Evolutionary conservation across 2,329 filamentous ascomycete species (phyloP).

Genomic region (Epichloe typhina): DNA sequence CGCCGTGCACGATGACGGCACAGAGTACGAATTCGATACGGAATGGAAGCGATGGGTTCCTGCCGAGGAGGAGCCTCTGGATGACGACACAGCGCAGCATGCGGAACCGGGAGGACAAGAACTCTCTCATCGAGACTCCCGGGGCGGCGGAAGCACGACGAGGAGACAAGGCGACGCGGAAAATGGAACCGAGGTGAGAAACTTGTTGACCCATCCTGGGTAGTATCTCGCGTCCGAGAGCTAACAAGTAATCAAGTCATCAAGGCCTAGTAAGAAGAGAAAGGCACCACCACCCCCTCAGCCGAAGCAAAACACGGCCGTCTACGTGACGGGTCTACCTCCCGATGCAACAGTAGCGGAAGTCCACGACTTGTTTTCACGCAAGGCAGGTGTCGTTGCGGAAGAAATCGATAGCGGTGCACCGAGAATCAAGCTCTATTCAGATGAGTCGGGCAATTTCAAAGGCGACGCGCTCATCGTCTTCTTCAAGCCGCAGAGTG

Average conservation of each 20-base stretch:
- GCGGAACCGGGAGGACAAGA: background rate
- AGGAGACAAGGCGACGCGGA: slow-evolving; percentile 31
- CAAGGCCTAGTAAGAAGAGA: slow-evolving; percentile 31
- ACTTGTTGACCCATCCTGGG: background rate
- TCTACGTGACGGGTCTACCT: slow-evolving; percentile 85
- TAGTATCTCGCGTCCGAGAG: background rate
- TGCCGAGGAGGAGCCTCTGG: slow-evolving; percentile 35
- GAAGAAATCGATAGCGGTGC: slow-evolving; percentile 84
- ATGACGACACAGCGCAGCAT: slow-evolving; percentile 9
- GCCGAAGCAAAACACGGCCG: slow-evolving; percentile 65
- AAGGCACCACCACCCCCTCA: slow-evolving; percentile 29
- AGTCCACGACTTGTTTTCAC: slow-evolving; percentile 68
- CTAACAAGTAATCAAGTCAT: background rate
- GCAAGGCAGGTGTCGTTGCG: slow-evolving; percentile 79
- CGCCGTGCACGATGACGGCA: slow-evolving; percentile 70
- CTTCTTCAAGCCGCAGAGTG: slow-evolving; percentile 92
- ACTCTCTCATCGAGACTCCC: background rate
- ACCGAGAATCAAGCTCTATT: slow-evolving; percentile 88
- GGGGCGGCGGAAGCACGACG: slow-evolving; percentile 11
- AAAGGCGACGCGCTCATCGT: slow-evolving; percentile 90
- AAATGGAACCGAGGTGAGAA: slow-evolving; percentile 30
- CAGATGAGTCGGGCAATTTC: slow-evolving; percentile 66
- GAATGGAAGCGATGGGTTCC: slow-evolving; percentile 63
- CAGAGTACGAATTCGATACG: slow-evolving; percentile 72
- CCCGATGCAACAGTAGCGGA: slow-evolving; percentile 66